Percentiles rank a stretch among this genome's conserved stretches.
These are phyloP conservation scores for Diaporthe eres DNA, from an alignment of 2,329 filamentous ascomycete genomes.

Conservation along the genomic window DNA sequence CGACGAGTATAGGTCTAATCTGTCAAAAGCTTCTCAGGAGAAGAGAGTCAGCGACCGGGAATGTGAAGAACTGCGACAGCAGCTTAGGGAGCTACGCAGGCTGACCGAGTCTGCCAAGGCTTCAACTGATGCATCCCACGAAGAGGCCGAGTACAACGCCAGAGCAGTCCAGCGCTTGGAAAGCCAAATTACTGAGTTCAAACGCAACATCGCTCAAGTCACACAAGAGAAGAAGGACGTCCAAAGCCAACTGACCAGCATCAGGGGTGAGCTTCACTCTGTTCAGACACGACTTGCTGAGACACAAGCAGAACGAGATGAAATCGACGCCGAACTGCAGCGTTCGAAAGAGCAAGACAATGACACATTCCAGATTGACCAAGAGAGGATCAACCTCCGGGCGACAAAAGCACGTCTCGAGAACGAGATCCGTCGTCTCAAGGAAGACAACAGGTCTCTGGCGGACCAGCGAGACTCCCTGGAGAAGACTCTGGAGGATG, in stretches of 20 bases:
- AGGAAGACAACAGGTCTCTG: slow-evolving; percentile 73
- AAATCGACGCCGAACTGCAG: slow-evolving; percentile 73
- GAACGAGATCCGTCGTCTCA: slow-evolving; percentile 74
- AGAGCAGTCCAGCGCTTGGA: slow-evolving; percentile 66
- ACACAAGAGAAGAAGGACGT: slow-evolving; percentile 73
- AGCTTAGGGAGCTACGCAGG: slow-evolving; percentile 55
- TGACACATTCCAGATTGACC: slow-evolving; percentile 71
- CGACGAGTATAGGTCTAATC: slow-evolving; percentile 76
- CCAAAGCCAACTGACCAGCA: slow-evolving; percentile 73
- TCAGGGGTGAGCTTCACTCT: slow-evolving; percentile 72
- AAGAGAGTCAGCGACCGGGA: slow-evolving; percentile 61
- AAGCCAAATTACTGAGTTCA: slow-evolving; percentile 71
- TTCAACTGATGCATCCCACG: slow-evolving; percentile 50
- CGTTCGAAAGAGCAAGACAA: slow-evolving; percentile 68
- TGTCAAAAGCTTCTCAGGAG: slow-evolving; percentile 71
- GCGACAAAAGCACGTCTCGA: slow-evolving; percentile 78
- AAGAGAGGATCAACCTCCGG: slow-evolving; percentile 78
- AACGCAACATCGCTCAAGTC: slow-evolving; percentile 68
- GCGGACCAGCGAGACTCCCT: slow-evolving; percentile 69
- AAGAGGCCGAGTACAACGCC: slow-evolving; percentile 53
- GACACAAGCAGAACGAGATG: slow-evolving; percentile 75
- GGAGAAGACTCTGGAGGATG: slow-evolving; percentile 75
- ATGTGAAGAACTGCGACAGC: slow-evolving; percentile 58
- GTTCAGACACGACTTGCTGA: slow-evolving; percentile 70
- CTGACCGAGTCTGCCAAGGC: slow-evolving; percentile 49